Percentiles rank a stretch among this genome's conserved stretches.
phyloP scores from a whole-genome alignment of 495 filamentous ascomycete genomes.

The Podospora bellae-mahoneyi region DNA sequence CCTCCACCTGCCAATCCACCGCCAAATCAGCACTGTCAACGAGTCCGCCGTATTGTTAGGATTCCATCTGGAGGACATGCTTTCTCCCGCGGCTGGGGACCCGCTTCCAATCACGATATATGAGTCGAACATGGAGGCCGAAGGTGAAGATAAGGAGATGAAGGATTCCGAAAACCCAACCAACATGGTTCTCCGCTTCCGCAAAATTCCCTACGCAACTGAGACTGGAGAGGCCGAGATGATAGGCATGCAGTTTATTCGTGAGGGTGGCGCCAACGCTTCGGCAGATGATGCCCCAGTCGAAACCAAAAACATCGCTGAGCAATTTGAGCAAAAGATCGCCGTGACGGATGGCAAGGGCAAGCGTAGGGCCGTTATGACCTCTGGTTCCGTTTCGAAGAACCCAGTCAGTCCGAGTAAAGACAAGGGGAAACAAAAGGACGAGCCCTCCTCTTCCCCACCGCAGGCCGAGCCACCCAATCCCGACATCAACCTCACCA shows the following conservation, averaged over 20 bases:
- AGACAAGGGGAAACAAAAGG: slow-evolving; percentile 35
- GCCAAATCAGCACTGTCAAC: slow-evolving; percentile 70
- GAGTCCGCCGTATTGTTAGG: slow-evolving; percentile 85
- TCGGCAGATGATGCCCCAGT: slow-evolving; percentile 45
- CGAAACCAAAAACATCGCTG: slow-evolving; percentile 25
- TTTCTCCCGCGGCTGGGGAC: slow-evolving; percentile 57
- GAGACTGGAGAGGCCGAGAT: slow-evolving; percentile 97
- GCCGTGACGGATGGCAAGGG: slow-evolving; percentile 45
- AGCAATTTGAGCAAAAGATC: slow-evolving; percentile 37
- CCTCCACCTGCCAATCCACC: slow-evolving; percentile 69
- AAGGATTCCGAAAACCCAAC: slow-evolving; percentile 61
- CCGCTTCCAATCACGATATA: slow-evolving; percentile 89
- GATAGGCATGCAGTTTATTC: slow-evolving; percentile 91
- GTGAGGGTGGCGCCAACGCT: slow-evolving; percentile 75
- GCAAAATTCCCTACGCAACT: slow-evolving; percentile 77
- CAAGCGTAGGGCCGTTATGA: slow-evolving; percentile 41
- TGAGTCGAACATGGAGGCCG: slow-evolving; percentile 74
- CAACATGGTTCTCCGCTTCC: slow-evolving; percentile 64
- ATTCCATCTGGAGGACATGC: slow-evolving; percentile 66
- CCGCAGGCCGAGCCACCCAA: slow-evolving; percentile 19
- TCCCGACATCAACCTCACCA: slow-evolving; percentile 55
- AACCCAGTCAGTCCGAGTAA: slow-evolving; percentile 24
- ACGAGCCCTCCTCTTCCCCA: slow-evolving; percentile 31
- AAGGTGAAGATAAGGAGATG: slow-evolving; percentile 65
- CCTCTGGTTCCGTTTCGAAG: slow-evolving; percentile 8